phyloP scores from a whole-genome alignment of 202 grass and related monocot genomes.

The Brachypodium distachyon region DNA sequence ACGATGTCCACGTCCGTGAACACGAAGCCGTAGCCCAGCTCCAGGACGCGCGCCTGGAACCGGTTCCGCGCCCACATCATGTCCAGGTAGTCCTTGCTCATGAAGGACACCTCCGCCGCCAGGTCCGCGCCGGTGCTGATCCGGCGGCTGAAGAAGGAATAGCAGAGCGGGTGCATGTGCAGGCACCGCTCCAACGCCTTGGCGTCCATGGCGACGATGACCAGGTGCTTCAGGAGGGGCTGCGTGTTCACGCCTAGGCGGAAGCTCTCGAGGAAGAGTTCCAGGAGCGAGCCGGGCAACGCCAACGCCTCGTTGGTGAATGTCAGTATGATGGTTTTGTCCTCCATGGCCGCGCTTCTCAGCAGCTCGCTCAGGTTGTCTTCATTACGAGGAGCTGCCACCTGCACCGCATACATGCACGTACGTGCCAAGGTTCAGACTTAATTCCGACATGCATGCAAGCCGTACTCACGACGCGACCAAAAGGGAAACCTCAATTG shows the following conservation, averaged over 20 bases:
- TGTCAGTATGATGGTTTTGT: conserved; percentile 49
- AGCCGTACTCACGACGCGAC: too few relatives aligned
- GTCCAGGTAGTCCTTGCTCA: conserved; percentile 41
- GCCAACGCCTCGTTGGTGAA: conserved; percentile 41
- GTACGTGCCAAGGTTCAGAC: too few relatives aligned
- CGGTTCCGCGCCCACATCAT: conserved; percentile 44
- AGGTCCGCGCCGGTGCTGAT: neutral
- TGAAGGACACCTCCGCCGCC: conserved; percentile 9
- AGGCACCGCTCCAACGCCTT: conserved; percentile 34
- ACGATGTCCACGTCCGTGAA: conserved; percentile 60
- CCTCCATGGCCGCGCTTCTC: too few relatives aligned
- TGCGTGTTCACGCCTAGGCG: conserved; percentile 18
- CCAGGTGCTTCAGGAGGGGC: conserved; percentile 41
- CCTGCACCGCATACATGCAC: too few relatives aligned
- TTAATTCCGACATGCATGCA: too few relatives aligned
- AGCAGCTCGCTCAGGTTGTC: too few relatives aligned
- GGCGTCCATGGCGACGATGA: conserved; percentile 40
- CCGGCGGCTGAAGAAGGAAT: neutral
- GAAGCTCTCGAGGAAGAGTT: conserved; percentile 51
- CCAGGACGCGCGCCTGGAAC: conserved; percentile 32
- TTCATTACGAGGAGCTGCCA: too few relatives aligned
- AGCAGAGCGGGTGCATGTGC: conserved; percentile 31
- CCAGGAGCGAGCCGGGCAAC: conserved; percentile 34
- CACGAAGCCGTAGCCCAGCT: conserved; percentile 53
- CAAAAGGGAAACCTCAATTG: too few relatives aligned